These are phyloP conservation scores for Cyclanthera cordifolia DNA, from an alignment of 306 rosid species.

Conservation along the genomic window DNA sequence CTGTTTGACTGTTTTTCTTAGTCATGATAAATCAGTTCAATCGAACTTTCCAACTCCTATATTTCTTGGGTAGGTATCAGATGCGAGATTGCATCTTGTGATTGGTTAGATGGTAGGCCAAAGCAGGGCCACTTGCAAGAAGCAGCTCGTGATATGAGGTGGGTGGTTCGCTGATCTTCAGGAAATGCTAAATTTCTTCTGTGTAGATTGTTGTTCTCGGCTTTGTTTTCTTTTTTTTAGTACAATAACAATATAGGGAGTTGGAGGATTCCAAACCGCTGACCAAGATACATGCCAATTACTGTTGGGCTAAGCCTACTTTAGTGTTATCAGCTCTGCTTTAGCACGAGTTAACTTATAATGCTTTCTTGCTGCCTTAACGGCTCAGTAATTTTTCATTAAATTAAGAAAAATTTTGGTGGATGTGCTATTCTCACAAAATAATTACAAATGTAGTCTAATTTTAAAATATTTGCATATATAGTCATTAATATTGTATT, in stretches of 20 bases:
- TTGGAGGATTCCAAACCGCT: too few species aligned
- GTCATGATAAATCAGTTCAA: not conserved
- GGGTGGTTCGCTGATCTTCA: constrained; percentile 20
- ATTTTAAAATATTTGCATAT: too few species aligned
- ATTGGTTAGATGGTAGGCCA: constrained; percentile 74
- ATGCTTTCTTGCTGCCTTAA: not conserved
- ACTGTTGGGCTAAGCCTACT: too few species aligned
- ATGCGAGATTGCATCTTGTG: constrained; percentile 57
- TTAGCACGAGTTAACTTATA: not conserved
- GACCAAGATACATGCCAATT: too few species aligned
- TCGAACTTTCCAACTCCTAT: constrained; percentile 14
- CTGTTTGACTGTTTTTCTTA: constrained; percentile 14
- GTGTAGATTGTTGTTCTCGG: not conserved
- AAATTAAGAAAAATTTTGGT: too few species aligned
- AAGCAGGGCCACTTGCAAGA: constrained; percentile 88
- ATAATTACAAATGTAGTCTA: too few species aligned
- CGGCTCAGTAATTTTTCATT: not conserved
- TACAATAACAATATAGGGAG: too few species aligned
- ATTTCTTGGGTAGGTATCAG: constrained; percentile 44
- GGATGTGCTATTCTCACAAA: too few species aligned
- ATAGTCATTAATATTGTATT: too few species aligned
- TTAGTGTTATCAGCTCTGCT: too few species aligned
- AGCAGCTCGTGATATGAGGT: constrained; percentile 95
- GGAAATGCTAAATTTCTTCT: not conserved
- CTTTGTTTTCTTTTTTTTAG: too few species aligned